Percentiles rank a stretch among this genome's conserved stretches.
Conservation (phyloP, 2,329 filamentous ascomycete species). For the Stagonosporopsis chrysanthemi region DNA sequence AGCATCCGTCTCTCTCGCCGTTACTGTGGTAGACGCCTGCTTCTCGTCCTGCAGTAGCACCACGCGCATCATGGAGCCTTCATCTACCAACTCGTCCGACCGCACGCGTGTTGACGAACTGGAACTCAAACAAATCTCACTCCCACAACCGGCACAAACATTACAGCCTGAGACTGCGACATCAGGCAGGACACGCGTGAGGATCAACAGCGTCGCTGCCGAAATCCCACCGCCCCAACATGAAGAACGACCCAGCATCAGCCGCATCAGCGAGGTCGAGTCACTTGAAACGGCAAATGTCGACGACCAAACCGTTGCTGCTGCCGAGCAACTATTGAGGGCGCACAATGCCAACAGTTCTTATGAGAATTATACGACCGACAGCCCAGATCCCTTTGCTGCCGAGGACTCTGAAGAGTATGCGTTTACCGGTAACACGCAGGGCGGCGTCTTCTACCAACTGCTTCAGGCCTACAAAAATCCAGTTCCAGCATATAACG, state of each 20-base stretch:
- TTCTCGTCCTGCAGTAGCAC: conserved; percentile 12
- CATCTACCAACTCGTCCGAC: conserved; percentile 23
- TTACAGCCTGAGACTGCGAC: conserved; percentile 22
- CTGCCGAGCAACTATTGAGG: conserved; percentile 32
- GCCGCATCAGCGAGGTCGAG: conserved; percentile 25
- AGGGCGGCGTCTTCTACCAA: conserved; percentile 44
- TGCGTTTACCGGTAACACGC: conserved; percentile 36
- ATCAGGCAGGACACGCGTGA: conserved; percentile 27
- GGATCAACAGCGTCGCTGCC: conserved; percentile 40
- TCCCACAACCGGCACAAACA: conserved; percentile 19
- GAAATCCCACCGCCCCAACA: conserved; percentile 23
- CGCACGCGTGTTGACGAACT: conserved; percentile 17
- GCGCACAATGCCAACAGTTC: conserved; percentile 25
- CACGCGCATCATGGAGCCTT: conserved; percentile 26
- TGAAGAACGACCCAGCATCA: conserved; percentile 19
- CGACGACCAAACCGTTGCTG: conserved; percentile 26
- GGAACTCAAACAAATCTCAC: conserved; percentile 6
- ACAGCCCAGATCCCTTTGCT: conserved; percentile 5
- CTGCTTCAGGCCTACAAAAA: conserved; percentile 43
- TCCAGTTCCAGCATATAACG: conserved; percentile 22
- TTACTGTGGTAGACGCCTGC: not conserved
- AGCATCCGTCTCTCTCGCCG: not conserved
- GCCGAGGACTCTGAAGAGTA: conserved; percentile 30
- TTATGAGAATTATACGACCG: conserved; percentile 8
- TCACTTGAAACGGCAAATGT: conserved; percentile 11